Percentiles rank a stretch among this genome's conserved stretches.
Conservation (phyloP, 495 filamentous ascomycete genomes). For the Trichoderma parareesei region DNA sequence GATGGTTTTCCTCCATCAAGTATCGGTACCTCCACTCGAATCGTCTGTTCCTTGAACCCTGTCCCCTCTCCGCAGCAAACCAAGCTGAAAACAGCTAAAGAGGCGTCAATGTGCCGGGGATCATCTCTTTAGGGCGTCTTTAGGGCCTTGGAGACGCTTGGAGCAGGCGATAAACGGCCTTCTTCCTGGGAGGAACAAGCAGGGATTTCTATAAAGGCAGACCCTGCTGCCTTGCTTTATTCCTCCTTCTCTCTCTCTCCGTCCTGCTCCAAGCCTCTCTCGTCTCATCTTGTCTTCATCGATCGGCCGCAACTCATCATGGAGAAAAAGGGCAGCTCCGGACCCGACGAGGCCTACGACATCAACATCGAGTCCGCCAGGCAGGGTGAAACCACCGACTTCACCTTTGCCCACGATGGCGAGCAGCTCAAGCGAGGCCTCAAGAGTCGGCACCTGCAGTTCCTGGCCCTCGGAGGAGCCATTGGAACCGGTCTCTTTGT, state of each 20-base stretch:
- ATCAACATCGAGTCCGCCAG: slow-evolving; percentile 2
- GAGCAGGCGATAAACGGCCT: background rate
- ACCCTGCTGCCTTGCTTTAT: background rate
- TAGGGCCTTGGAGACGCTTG: background rate
- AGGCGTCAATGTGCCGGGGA: slow-evolving; percentile 9
- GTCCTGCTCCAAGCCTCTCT: background rate
- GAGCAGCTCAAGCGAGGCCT: slow-evolving; percentile 49
- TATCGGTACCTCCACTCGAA: background rate
- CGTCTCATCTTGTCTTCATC: background rate
- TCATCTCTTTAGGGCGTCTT: background rate
- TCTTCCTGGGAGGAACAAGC: too few relatives aligned
- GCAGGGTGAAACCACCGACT: background rate
- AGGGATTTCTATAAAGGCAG: background rate
- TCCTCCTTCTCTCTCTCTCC: background rate
- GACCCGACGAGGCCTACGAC: slow-evolving; percentile 6
- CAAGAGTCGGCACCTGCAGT: slow-evolving; percentile 62
- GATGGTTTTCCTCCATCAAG: background rate
- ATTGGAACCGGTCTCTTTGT: slow-evolving; percentile 60
- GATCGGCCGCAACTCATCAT: background rate
- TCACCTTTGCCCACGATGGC: slow-evolving; percentile 9
- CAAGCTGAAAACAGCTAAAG: slow-evolving; percentile 3
- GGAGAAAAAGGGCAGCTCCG: background rate
- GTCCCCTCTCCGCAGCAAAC: background rate
- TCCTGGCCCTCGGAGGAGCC: slow-evolving; percentile 55
- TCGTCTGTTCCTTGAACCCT: background rate